Base-by-base conservation (phyloP, 2,329 filamentous ascomycete genomes). In the Lecanosticta acicola region DNA sequence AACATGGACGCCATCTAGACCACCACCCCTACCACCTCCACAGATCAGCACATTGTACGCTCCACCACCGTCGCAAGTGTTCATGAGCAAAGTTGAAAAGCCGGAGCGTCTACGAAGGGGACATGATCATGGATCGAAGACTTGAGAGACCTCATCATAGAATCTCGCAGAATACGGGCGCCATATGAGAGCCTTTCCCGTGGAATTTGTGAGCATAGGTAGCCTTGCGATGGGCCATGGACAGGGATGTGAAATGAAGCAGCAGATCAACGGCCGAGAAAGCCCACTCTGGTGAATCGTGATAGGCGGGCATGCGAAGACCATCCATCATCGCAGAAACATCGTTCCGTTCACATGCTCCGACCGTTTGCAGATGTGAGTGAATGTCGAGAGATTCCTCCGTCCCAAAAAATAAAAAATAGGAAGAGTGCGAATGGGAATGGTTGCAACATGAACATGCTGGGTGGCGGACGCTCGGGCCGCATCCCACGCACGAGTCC, bases 1-100 rank as follows among this genome's bases (percentile, higher is more conserved):
- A 3, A 80, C 68, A 56, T 80, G 74, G 45, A 80, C 69, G 2
- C 78, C 78, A 56, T 81, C 78, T 3, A 80, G 61, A 38, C 74
- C 75, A 38, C 74, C 75, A 39, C 76, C 76, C 48, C 64, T 59
- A 45, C 78, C 67, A 3, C 68, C 75, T 36, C 76, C 75, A 3
- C 74, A 71, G 45, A 79, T 74, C 7, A 71, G 72, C 69, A 78
- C 69, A 51, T 78, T 78, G 60, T 78, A 79, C 35, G 24, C 39
- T 26, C 21, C 75, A 10, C 75, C 75, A 53, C 74, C 72, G 13
- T 64, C 63, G 57, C 71, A 75, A 3, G 70, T 76, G 50, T 77
- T 72, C 45, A 78, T 55, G 8, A 65, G 65, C n/a, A n/a, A 41
- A 78, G 69, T 55, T 78, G 75, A 60, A 75, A 77, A 11, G 68